Base-by-base conservation (phyloP, 805 yeast species). In the Maudiozyma barnettii region DNA sequence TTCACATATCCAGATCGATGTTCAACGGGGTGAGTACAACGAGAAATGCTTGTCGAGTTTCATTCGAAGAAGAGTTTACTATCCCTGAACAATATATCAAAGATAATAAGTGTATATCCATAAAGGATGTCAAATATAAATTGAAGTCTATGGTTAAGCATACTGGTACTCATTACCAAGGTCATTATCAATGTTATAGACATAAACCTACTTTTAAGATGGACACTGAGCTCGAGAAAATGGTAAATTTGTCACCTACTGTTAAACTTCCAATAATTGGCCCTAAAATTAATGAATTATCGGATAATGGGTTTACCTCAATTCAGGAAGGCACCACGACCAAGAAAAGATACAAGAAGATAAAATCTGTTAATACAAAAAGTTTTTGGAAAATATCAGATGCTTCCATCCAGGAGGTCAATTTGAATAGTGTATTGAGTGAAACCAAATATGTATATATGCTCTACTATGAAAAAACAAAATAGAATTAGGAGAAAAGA, bases 341-440 rank as follows among this genome's bases (percentile, higher is more conserved):
- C n/a, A 16, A 10, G 18, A 14, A 38, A 63, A 70, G 58, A 57
- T 63, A 72, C 63, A 80, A 76, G 57, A 80, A 75, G 55, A 66
- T 83, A 10, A 76, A 79, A 4, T 73, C 81, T 16, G 69, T 77
- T 16, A 58, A 72, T 3, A 78, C 77, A 48, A 66, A 74, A 40
- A 89, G 91, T 18, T 84, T 72, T 57, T 91, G 98, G 98, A 74
- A 85, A 52, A 78, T 90, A 31, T 86, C 95, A 51, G 98, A 93
- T 65, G 71, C 84, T 2, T 70, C 68, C 29, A 78, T 85, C 4
- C 66, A 77, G 36, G 96, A 89, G 60, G 79, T 75, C 8, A 70
- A 76, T 12, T 59, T 68, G 2, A 64, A 68, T 0, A 79, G 81
- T 14, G 84, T 90, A 0, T 66, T 86, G 39, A 70, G 67, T 46